phyloP scores from a whole-genome alignment of 352 stramenopile genomes.

The Globisporangium orthogonon region DNA sequence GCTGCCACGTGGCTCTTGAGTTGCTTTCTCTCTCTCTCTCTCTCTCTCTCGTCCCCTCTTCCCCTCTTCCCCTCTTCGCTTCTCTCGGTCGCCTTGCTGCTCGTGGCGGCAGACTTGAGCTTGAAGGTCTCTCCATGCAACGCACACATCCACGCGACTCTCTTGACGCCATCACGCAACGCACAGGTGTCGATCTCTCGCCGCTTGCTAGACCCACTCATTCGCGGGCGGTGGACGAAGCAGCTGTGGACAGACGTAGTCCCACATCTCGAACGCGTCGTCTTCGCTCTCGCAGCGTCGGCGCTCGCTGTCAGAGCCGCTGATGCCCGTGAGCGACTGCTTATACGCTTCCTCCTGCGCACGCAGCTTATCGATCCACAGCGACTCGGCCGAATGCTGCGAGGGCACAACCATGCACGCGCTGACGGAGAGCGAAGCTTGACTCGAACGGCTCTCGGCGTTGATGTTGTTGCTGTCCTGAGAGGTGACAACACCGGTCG shows the following conservation, averaged over 20 bases:
- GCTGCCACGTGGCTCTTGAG: conserved; percentile 1
- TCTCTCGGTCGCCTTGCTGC: background rate
- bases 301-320: background rate
- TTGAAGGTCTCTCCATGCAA: background rate
- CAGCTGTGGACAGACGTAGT: conserved; percentile 46
- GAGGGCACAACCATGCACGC: conserved; percentile 10
- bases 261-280: conserved; percentile 49
- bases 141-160: background rate
- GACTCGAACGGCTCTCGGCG: background rate
- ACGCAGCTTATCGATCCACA: conserved; percentile 16
- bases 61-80: background rate
- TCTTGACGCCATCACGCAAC: background rate
- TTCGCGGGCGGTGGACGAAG: conserved; percentile 29
- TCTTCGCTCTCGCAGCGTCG: conserved; percentile 14
- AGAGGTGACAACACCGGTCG: background rate
- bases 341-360: conserved; percentile 11
- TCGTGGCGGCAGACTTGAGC: background rate
- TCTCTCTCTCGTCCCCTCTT: background rate
- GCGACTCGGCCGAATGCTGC: conserved; percentile 4
- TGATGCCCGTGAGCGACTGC: conserved; percentile 6
- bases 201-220: conserved; percentile 30
- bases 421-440: conserved; percentile 10
- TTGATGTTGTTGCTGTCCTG: background rate
- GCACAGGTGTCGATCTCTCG: conserved; percentile 8
- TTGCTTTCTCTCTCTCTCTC: background rate